A percentile compares a stretch with the other conserved stretches of the same genome.
Evolutionary conservation across 2,329 filamentous ascomycete species (phyloP).

Genomic region (Pseudogymnoascus sp.): DNA sequence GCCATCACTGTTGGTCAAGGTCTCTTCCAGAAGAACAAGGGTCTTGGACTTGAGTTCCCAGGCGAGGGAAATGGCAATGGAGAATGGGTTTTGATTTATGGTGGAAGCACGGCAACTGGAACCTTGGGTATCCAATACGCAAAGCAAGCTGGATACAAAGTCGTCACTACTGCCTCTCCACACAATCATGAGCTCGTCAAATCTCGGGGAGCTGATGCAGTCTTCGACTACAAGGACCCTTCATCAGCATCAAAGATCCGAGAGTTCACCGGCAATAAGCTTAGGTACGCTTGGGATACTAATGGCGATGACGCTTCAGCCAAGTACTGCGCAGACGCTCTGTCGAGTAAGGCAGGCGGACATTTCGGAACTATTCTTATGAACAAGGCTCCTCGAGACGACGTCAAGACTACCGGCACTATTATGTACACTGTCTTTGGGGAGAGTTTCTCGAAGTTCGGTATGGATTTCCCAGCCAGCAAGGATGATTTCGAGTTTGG

Average conservation of each 20-base stretch:
- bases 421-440: conserved; percentile 35
- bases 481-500: conserved; percentile 16
- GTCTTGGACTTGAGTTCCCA: conserved; percentile 12
- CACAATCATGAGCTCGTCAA: conserved; percentile 40
- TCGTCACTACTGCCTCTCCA: conserved; percentile 38
- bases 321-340: conserved; percentile 23
- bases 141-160: conserved; percentile 28
- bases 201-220: conserved; percentile 37
- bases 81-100: conserved; percentile 39
- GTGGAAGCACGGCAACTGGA: conserved; percentile 42
- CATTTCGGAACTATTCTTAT: conserved; percentile 19
- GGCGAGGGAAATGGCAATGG: not conserved
- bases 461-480: conserved; percentile 8
- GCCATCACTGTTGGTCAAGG: conserved; percentile 15
- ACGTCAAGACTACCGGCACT: conserved; percentile 21
- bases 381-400: not conserved
- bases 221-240: conserved; percentile 43
- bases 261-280: conserved; percentile 33
- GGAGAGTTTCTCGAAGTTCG: conserved; percentile 22
- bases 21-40: conserved; percentile 15
- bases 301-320: conserved; percentile 35
- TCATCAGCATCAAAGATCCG: conserved; percentile 38
- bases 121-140: conserved; percentile 41
- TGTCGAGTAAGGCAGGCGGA: conserved; percentile 33
- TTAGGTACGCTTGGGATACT: conserved; percentile 38